A percentile compares a stretch with the other conserved stretches of the same genome.
Conservation (phyloP, 148 eudicot species). For the Amaranthus hypochondriacus region DNA sequence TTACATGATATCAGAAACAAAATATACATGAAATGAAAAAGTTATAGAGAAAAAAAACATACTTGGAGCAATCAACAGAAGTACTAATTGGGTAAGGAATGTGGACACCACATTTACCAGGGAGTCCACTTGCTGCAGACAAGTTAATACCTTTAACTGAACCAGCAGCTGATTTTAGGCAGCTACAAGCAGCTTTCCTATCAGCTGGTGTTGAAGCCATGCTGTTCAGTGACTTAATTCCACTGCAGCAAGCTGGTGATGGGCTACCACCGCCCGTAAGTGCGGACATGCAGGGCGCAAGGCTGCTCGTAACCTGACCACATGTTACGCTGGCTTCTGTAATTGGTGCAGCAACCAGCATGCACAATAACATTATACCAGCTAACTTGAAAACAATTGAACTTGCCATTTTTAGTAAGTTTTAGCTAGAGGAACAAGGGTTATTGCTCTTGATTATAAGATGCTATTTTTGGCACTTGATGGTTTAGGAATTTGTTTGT, state of each 20-base stretch:
- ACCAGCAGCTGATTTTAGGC: slow-evolving; percentile 31
- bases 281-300: slow-evolving; percentile 26
- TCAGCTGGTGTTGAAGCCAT: slow-evolving; percentile 32
- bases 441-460: not conserved
- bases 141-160: slow-evolving; percentile 10
- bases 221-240: slow-evolving; percentile 23
- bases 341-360: slow-evolving; percentile 32
- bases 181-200: slow-evolving; percentile 33
- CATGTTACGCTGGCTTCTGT: slow-evolving; percentile 38
- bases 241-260: slow-evolving; percentile 20
- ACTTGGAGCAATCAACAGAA: slow-evolving; percentile 5
- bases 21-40: too few species aligned
- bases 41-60: not conserved
- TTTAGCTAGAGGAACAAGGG: not conserved
- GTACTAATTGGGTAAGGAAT: slow-evolving; percentile 23
- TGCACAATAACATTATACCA: slow-evolving; percentile 25
- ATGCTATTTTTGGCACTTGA: not conserved
- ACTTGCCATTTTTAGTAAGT: slow-evolving; percentile 12
- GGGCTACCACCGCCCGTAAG: slow-evolving; percentile 9
- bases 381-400: slow-evolving; percentile 20
- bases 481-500: not conserved
- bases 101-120: slow-evolving; percentile 21
- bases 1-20: too few species aligned
- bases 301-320: slow-evolving; percentile 12
- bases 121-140: slow-evolving; percentile 20